Conservation (phyloP, 306 rosid genomes). For the Acacia confusa region DNA sequence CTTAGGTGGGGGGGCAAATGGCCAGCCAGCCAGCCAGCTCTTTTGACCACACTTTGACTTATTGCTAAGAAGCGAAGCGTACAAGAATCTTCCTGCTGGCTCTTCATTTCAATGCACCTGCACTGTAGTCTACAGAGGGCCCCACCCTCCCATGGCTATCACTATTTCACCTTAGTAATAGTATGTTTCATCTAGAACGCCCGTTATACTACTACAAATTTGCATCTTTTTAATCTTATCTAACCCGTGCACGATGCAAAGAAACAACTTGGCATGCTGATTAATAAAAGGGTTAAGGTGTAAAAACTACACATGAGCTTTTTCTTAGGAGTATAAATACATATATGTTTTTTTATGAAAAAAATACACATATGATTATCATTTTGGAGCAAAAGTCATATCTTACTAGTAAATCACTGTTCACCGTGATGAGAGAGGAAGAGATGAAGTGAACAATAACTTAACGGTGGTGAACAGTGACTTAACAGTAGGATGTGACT, state of each 20-base stretch:
- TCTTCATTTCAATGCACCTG: not conserved
- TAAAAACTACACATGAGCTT: too few species aligned
- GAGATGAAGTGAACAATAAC: too few species aligned
- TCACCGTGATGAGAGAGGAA: too few species aligned
- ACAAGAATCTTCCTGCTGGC: not conserved
- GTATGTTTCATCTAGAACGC: not conserved
- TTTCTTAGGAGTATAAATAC: too few species aligned
- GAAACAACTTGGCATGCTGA: not conserved
- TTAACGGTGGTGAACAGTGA: too few species aligned
- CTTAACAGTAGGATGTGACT: too few species aligned
- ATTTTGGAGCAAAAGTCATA: too few species aligned
- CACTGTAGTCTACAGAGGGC: not conserved
- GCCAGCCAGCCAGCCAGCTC: not conserved
- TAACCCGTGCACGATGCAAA: not conserved
- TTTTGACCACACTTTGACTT: not conserved
- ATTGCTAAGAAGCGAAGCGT: not conserved
- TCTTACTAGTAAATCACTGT: too few species aligned
- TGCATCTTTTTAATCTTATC: not conserved
- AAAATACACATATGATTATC: too few species aligned
- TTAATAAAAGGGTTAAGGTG: too few species aligned
- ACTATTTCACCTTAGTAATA: not conserved
- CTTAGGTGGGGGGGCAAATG: not conserved
- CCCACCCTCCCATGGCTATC: not conserved
- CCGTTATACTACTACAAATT: not conserved
- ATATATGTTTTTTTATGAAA: too few species aligned